These are phyloP conservation scores for Botrytis medusae DNA, from an alignment of 2,329 filamentous ascomycete genomes.

Conservation along the genomic window DNA sequence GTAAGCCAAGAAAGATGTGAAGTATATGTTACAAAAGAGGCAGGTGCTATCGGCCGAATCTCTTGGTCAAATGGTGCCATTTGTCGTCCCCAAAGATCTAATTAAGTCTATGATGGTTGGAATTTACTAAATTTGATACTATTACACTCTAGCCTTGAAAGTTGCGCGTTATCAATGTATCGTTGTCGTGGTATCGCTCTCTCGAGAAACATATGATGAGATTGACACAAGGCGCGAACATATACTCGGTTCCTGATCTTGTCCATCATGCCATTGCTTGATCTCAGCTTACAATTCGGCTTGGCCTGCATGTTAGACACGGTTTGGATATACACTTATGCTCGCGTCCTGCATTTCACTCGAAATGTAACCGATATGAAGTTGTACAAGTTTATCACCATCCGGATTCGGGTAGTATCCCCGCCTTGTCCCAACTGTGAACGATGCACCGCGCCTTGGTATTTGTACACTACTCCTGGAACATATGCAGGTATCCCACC, in stretches of 20 bases:
- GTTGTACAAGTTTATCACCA: not conserved
- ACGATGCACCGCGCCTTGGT: not conserved
- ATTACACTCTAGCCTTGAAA: not conserved
- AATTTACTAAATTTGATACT: not conserved
- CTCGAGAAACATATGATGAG: not conserved
- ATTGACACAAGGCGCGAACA: not conserved
- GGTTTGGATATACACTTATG: not conserved
- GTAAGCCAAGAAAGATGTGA: slow-evolving; percentile 7
- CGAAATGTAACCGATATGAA: not conserved
- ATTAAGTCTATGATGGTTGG: not conserved
- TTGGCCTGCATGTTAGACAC: slow-evolving; percentile 4
- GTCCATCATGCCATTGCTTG: not conserved
- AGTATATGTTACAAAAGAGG: slow-evolving; percentile 12
- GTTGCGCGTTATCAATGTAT: not conserved
- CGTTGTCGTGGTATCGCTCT: not conserved
- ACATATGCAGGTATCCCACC: not conserved
- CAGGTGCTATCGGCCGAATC: slow-evolving; percentile 9
- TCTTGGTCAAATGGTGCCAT: slow-evolving; percentile 11
- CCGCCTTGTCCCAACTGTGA: slow-evolving; percentile 7
- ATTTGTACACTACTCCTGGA: not conserved
- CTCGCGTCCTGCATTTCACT: slow-evolving; percentile 8
- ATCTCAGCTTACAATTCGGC: not conserved
- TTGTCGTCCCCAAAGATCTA: not conserved
- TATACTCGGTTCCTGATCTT: not conserved
- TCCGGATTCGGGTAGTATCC: slow-evolving; percentile 1